These are phyloP conservation scores for Candida piceae DNA, from an alignment of 805 yeast species.

Conservation along the genomic window DNA sequence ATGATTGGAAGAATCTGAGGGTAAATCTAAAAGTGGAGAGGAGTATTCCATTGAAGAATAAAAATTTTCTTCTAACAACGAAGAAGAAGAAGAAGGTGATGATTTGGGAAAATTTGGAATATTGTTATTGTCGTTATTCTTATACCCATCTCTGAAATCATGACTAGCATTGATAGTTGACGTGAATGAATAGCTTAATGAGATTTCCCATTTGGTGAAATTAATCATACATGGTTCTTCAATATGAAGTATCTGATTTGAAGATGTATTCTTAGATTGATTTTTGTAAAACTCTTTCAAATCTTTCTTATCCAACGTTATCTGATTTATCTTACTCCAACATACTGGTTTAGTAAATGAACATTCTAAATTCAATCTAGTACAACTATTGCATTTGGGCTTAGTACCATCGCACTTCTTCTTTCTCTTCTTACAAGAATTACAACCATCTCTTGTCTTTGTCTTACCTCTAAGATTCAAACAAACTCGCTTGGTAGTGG, in stretches of 20 bases:
- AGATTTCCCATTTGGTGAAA: slow-evolving; percentile 13
- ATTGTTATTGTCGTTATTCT: neutral
- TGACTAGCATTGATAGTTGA: too few relatives aligned
- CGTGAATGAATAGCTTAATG: slow-evolving; percentile 6
- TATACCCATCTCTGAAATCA: too few relatives aligned
- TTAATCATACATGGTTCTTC: slow-evolving; percentile 5
- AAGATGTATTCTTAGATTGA: neutral
- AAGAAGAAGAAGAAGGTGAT: too few relatives aligned
- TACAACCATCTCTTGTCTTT: slow-evolving; percentile 32
- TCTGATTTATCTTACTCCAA: slow-evolving; percentile 19
- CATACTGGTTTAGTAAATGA: slow-evolving; percentile 12
- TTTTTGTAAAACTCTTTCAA: slow-evolving; percentile 1
- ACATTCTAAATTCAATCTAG: slow-evolving; percentile 16
- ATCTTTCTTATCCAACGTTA: slow-evolving; percentile 1
- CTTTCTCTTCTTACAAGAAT: slow-evolving; percentile 38
- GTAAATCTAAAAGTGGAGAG: neutral
- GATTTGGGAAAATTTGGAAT: neutral
- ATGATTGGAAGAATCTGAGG: neutral
- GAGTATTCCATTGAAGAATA: neutral
- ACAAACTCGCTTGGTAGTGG: neutral
- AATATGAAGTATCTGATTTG: neutral
- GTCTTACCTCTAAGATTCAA: slow-evolving; percentile 3
- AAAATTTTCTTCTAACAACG: too few relatives aligned
- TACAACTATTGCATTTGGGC: slow-evolving; percentile 21
- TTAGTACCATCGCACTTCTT: slow-evolving; percentile 32